Conservation (phyloP, 164 flowering plant genomes). For the Sedum album region DNA sequence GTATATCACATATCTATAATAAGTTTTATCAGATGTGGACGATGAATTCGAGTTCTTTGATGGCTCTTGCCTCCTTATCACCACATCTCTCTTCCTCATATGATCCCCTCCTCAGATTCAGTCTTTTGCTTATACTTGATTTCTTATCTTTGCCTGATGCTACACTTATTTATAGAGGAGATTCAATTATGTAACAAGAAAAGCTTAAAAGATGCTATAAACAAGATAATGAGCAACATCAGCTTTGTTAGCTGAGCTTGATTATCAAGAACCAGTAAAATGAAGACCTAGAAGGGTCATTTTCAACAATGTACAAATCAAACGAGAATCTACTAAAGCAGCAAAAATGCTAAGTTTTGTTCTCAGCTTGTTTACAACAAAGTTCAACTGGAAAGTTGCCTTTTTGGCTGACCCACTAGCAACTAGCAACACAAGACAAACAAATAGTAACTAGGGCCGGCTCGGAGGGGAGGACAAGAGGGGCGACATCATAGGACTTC, state of each 20-base stretch:
- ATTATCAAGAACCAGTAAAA: slow-evolving; percentile 1
- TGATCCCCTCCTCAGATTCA: not conserved
- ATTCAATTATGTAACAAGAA: not conserved
- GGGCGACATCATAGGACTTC: too few relatives aligned
- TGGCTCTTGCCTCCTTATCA: slow-evolving; percentile 29
- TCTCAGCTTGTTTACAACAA: too few relatives aligned
- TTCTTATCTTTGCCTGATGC: not conserved
- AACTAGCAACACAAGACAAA: too few relatives aligned
- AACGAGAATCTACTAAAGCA: too few relatives aligned
- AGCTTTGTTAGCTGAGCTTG: slow-evolving; percentile 5
- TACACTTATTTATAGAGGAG: not conserved
- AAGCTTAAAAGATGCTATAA: not conserved
- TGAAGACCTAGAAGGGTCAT: not conserved
- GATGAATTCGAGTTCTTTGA: slow-evolving; percentile 17
- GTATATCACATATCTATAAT: slow-evolving; percentile 38
- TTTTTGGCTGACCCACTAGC: not conserved
- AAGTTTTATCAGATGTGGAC: slow-evolving; percentile 20
- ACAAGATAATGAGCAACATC: not conserved
- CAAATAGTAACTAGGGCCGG: too few relatives aligned
- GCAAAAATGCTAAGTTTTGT: too few relatives aligned
- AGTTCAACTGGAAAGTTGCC: not conserved
- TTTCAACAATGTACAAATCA: too few relatives aligned
- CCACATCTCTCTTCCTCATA: slow-evolving; percentile 54
- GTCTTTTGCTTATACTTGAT: not conserved
- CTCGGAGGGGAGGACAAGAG: too few relatives aligned